Percentiles rank a stretch among this genome's conserved stretches.
Conservation (phyloP, 352 stramenopile species). For the Phytophthora meadii region DNA sequence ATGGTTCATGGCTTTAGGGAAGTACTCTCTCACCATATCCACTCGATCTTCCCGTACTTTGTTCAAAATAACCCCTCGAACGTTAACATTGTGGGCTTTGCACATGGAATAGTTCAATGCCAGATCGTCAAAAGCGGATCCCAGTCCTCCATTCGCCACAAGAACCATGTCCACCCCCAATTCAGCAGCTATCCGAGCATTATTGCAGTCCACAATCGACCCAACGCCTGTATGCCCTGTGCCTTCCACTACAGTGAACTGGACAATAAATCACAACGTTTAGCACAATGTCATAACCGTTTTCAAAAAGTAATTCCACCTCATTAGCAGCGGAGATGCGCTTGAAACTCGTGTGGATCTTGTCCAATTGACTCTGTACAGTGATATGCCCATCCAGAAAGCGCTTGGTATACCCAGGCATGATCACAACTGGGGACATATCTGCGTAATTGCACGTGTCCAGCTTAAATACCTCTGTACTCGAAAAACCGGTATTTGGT, state of each 20-base stretch:
- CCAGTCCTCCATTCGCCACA: conserved; percentile 96
- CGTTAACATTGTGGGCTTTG: conserved; percentile 91
- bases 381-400: conserved; percentile 95
- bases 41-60: conserved; percentile 90
- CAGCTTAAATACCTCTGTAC: conserved; percentile 94
- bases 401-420: conserved; percentile 95
- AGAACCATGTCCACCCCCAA: conserved; percentile 95
- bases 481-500: conserved; percentile 3
- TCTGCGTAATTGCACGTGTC: conserved; percentile 92
- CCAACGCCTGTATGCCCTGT: conserved; percentile 96
- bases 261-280: neutral
- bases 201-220: conserved; percentile 96
- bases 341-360: conserved; percentile 78
- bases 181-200: conserved; percentile 93
- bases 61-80: conserved; percentile 97
- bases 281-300: neutral
- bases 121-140: conserved; percentile 93
- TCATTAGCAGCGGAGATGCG: conserved; percentile 69
- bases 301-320: conserved; percentile 25
- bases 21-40: conserved; percentile 89
- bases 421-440: conserved; percentile 97
- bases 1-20: conserved; percentile 82
- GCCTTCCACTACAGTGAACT: conserved; percentile 87
- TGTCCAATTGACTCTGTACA: conserved; percentile 70
- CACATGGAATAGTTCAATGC: conserved; percentile 95